A percentile compares a stretch with the other conserved stretches of the same genome.
These are phyloP conservation scores for Plasmodium adleri DNA, from an alignment of 169 alveolate species.

Conservation along the genomic window DNA sequence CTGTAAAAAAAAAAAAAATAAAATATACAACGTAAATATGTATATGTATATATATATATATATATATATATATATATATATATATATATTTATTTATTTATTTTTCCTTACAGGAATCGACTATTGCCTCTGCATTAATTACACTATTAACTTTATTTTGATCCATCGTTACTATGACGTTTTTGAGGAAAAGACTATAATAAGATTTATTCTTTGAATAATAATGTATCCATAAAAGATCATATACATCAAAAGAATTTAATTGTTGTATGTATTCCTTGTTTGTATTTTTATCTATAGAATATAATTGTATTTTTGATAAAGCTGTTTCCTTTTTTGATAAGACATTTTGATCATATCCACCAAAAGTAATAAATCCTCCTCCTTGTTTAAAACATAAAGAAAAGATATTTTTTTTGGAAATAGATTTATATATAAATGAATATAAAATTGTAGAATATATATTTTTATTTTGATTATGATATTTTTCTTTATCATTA, in stretches of 20 bases:
- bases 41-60: neutral
- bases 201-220: neutral
- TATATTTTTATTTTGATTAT: neutral
- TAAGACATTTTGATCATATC: conserved; percentile 10
- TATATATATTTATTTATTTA: neutral
- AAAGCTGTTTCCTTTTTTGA: neutral
- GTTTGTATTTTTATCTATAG: neutral
- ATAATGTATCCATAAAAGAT: conserved; percentile 22
- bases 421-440: conserved; percentile 13
- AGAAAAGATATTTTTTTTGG: conserved; percentile 45
- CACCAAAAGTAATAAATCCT: conserved; percentile 56
- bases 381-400: conserved; percentile 43
- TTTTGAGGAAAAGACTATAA: conserved; percentile 15
- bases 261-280: neutral
- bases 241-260: neutral
- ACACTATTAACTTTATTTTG: neutral
- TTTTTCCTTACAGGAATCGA: conserved; percentile 41
- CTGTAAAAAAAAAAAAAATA: conserved; percentile 6
- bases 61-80: neutral
- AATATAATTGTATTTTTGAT: neutral
- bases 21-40: neutral
- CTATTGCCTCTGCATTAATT: neutral
- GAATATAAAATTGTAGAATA: conserved; percentile 23
- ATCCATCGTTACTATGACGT: neutral
- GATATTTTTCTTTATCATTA: neutral